Evolutionary conservation across 1,284 basidiomycete species (phyloP).

Genomic region (Boletellus dicymbophilus): DNA sequence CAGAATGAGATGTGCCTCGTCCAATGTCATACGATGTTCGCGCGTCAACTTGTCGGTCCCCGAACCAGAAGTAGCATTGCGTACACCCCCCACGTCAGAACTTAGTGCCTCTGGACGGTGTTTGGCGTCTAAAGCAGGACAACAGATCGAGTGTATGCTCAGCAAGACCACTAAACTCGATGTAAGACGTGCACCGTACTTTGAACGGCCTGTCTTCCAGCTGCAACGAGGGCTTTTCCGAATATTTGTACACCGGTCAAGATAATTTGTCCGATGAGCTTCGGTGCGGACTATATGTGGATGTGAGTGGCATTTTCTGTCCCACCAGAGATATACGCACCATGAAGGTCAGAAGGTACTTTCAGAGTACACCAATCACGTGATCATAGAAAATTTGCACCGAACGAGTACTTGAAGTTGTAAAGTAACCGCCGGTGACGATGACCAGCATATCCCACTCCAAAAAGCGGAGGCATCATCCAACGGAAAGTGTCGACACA

Average conservation of each 20-base stretch:
- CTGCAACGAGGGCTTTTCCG: slow-evolving; percentile 90
- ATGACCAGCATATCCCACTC: slow-evolving; percentile 25
- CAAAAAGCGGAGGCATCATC: slow-evolving; percentile 57
- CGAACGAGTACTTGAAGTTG: no score
- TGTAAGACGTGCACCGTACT: slow-evolving; percentile 58
- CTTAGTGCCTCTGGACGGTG: slow-evolving; percentile 65
- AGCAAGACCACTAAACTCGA: slow-evolving; percentile 3
- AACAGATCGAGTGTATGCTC: slow-evolving; percentile 1
- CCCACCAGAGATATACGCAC: slow-evolving; percentile 16
- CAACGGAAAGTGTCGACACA: slow-evolving; percentile 17
- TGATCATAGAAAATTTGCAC: slow-evolving; percentile 22
- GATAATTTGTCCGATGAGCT: slow-evolving; percentile 80
- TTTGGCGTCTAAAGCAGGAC: slow-evolving; percentile 70
- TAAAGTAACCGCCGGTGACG: no score
- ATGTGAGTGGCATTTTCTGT: neutral
- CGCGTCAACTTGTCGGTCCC: slow-evolving; percentile 77
- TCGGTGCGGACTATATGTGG: slow-evolving; percentile 66
- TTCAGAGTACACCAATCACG: slow-evolving; percentile 21
- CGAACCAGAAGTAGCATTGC: slow-evolving; percentile 73
- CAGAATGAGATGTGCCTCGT: slow-evolving; percentile 94
- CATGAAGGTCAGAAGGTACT: slow-evolving; percentile 18
- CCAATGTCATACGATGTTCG: slow-evolving; percentile 91
- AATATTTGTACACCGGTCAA: slow-evolving; percentile 82
- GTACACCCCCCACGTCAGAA: slow-evolving; percentile 69
- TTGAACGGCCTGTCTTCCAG: slow-evolving; percentile 89